Evolutionary conservation across 768 basidiomycete genomes (phyloP), one percentile per base, ranked within the genome.

Genomic region (Cystoderma amianthinum): DNA sequence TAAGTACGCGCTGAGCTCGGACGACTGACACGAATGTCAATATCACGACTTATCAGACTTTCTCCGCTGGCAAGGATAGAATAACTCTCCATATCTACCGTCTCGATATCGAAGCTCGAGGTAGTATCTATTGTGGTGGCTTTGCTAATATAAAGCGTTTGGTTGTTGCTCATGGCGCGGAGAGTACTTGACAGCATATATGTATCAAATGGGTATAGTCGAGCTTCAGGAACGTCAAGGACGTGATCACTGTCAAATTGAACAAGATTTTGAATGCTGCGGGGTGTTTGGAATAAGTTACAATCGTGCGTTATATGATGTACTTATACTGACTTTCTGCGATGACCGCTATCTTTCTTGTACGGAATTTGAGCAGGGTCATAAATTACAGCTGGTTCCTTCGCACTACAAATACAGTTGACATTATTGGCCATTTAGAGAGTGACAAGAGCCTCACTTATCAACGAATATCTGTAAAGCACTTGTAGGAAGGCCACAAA

Each of bases 171-270:
- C 17, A 61, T 48, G 3, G 65, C 69, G 1, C 69, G 65, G n/a
- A 78, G 42, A 22, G 71, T 74, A 52, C 62, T 74, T 9, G 71
- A 61, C 16, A 78, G 62, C 21, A 60, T 43, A 50, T 80, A 80
- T 0, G 63, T 68, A 52, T 80, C 78, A 53, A 78, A 80, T 1
- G 78, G 78, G 48, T 78, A 80, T 7, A 76, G 51, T 7, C 63
- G 69, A 10, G 72, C 71, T 53, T 71, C 56, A 44, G 75, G 73
- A 9, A 76, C 74, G 44, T 80, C 74, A 18, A 78, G 64, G 24
- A 69, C 67, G 50, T 78, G 71, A 46, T 74, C 71, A 40, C 69
- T 75, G 48, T 77, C 72, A 47, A 80, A 80, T 48, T 74, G 75
- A 22, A 71, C 68, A 10, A 77, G 60, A 44, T 69, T 74, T 49